Conservation (phyloP, 78 protist species). For the Chrysochromulina tobinii region DNA sequence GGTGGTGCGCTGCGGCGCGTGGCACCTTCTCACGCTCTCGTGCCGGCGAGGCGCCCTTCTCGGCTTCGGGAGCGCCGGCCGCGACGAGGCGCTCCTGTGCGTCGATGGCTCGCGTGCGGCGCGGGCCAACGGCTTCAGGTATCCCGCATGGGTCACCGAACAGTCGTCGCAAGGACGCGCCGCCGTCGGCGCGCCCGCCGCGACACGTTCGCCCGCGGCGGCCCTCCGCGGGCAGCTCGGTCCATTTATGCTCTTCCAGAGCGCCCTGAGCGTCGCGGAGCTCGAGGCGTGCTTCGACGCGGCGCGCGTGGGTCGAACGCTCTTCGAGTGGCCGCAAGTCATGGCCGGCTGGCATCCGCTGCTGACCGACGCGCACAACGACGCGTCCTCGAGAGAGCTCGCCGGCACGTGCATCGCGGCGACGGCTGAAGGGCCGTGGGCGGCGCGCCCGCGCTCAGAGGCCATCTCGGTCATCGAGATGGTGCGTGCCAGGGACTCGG, state of each 20-base stretch:
- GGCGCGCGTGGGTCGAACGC: background rate
- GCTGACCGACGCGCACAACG: background rate
- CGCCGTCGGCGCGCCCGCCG: background rate
- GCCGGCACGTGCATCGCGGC: background rate
- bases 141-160: background rate
- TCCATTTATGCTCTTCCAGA: background rate
- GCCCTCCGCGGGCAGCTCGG: constrained; percentile 7
- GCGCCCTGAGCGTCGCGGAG: background rate
- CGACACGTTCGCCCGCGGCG: background rate
- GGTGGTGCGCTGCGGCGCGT: background rate
- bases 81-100: background rate
- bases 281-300: background rate
- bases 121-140: background rate
- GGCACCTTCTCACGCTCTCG: background rate
- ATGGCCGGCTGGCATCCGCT: background rate
- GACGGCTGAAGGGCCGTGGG: constrained; percentile 3
- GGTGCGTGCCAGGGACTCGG: background rate
- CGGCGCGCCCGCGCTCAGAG: background rate
- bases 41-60: background rate
- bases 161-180: background rate
- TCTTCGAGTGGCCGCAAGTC: background rate
- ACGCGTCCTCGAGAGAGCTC: no score
- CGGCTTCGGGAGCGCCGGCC: background rate
- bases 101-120: background rate
- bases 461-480: background rate